Percentiles rank a stretch among this genome's conserved stretches.
Conservation (phyloP, 2,329 filamentous ascomycete species). For the Cladobotryum protrusum region DNA sequence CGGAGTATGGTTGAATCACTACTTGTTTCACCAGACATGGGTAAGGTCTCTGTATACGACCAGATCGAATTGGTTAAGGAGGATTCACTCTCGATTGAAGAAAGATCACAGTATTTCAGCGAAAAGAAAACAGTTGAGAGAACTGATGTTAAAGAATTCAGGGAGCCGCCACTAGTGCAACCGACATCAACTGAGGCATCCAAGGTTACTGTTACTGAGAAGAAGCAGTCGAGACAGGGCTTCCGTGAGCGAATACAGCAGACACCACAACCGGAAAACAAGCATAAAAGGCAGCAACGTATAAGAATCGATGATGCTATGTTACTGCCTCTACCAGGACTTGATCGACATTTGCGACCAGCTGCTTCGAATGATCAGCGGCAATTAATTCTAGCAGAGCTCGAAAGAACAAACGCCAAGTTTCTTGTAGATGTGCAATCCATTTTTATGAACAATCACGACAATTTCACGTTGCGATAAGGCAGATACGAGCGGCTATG, state of each 20-base stretch:
- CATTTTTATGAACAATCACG: too few species aligned
- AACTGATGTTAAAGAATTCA: not conserved
- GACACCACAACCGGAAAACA: constrained; percentile 3
- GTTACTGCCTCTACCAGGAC: constrained; percentile 18
- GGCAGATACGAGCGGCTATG: too few species aligned
- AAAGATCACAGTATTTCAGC: constrained; percentile 3
- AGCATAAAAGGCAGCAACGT: constrained; percentile 13
- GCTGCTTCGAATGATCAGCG: constrained; percentile 13
- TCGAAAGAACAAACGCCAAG: constrained; percentile 22
- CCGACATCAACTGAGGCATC: not conserved
- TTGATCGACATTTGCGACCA: constrained; percentile 18
- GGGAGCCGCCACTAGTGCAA: not conserved
- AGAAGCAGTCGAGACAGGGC: not conserved
- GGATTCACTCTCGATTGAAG: not conserved
- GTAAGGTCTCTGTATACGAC: not conserved
- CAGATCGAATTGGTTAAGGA: not conserved
- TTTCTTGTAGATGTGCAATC: constrained; percentile 19
- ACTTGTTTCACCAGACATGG: not conserved
- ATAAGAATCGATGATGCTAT: constrained; percentile 14
- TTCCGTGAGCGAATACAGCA: not conserved
- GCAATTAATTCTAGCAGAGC: constrained; percentile 21
- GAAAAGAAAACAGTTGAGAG: not conserved
- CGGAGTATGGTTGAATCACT: constrained; percentile 17
- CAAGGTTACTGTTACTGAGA: not conserved
- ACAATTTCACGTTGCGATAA: too few species aligned